Conservation (phyloP, 768 basidiomycete species). For the Asterophora lycoperdoides region DNA sequence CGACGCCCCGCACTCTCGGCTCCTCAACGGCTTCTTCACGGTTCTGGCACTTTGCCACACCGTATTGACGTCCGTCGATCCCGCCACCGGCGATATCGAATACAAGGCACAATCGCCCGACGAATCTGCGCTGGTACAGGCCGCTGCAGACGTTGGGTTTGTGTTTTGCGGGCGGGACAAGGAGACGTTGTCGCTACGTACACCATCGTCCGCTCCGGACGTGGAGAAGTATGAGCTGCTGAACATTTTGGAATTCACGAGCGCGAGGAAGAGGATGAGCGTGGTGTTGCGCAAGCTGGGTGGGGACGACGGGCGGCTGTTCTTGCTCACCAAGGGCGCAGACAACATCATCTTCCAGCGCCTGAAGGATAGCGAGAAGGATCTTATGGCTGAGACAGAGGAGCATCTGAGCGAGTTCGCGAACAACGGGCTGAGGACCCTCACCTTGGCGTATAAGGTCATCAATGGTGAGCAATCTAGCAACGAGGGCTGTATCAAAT, state of each 20-base stretch:
- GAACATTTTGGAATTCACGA: constrained; percentile 93
- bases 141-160: constrained; percentile 92
- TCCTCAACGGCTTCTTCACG: constrained; percentile 84
- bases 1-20: constrained; percentile 54
- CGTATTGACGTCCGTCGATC: constrained; percentile 72
- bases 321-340: constrained; percentile 85
- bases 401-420: constrained; percentile 84
- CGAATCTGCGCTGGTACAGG: constrained; percentile 95
- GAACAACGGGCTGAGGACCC: constrained; percentile 77
- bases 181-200: constrained; percentile 68
- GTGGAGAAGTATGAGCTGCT: constrained; percentile 84
- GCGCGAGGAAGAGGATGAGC: constrained; percentile 92
- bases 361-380: constrained; percentile 57
- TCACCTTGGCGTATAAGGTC: constrained; percentile 88
- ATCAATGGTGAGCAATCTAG: constrained; percentile 50
- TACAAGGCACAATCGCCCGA: constrained; percentile 98
- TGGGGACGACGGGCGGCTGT: constrained; percentile 51
- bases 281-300: constrained; percentile 75
- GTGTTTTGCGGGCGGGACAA: constrained; percentile 87
- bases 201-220: constrained; percentile 58
- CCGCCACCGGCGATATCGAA: constrained; percentile 64
- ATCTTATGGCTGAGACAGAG: constrained; percentile 74
- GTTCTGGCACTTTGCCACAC: constrained; percentile 93
- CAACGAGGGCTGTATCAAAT: background rate
- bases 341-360: constrained; percentile 96